Evolutionary conservation across 31 red algal species (phyloP), one percentile per base, ranked within the genome.

Genomic region (Porphyra umbilicalis): DNA sequence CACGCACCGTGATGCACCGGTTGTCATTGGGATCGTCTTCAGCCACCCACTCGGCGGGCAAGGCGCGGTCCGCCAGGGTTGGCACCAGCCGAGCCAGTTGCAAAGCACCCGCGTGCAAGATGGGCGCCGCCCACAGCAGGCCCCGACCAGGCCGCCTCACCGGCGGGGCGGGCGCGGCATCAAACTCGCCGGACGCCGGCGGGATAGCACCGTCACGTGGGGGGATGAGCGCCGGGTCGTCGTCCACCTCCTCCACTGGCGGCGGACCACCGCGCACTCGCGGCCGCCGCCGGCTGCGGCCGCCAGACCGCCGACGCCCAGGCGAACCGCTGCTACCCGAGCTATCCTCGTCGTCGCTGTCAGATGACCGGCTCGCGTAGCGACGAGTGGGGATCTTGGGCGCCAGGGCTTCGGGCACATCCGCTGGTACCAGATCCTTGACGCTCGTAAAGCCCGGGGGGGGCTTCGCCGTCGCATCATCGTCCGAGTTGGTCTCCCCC

Each of bases 61-160:
- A 85, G 16, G 84, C 79, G 7, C 87, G 76, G 10, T 35, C 80
- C 4, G 90, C 89, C 33, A 96, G 33, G 11, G 82, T 57, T 74
- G 87, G 82, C 75, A 89, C 90, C 6, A 92, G 39, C 39, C 75
- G 82, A 33, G 90, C 83, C 9, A 89, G 90, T 35, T 84, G 90
- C 74, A 96, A 40, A n/a, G 94, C 94, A 18, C 94, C 87, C 34
- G 88, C 86, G 71, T 92, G 94, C 25, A 86, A 81, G 39, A 96
- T 71, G 16, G 57, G 57, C 14, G 57, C 57, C 20, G 57, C 14
- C 57, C 57, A 71, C 57, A 71, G 57, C 57, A 71, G 57, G 30
- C 57, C 57, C 18, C 57, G 57, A n/a, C 57, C 57, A n/a, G 57
- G 57, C 30, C 57, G 57, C 57, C 57, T 18, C 16, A n/a, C 57